phyloP scores from a whole-genome alignment of 2,329 filamentous ascomycete genomes.

The Elsinoe perseae region DNA sequence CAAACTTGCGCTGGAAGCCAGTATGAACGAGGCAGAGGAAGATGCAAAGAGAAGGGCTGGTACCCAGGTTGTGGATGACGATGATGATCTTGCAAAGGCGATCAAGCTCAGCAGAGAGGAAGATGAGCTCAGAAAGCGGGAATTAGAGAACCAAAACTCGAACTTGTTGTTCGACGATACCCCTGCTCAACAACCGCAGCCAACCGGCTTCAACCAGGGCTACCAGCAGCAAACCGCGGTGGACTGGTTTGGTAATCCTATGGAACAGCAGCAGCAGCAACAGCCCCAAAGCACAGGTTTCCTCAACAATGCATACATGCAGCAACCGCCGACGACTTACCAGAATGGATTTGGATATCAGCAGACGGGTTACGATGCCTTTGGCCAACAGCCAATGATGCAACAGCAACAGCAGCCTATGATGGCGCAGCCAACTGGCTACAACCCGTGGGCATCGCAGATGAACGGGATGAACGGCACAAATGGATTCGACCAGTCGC shows the following conservation, averaged over 20 bases:
- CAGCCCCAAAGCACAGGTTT: constrained; percentile 59
- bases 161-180: constrained; percentile 81
- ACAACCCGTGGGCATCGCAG: constrained; percentile 39
- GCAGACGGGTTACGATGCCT: constrained; percentile 57
- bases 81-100: constrained; percentile 88
- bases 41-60: constrained; percentile 64
- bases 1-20: constrained; percentile 82
- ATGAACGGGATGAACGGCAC: constrained; percentile 30
- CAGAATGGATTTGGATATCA: constrained; percentile 65
- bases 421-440: constrained; percentile 53
- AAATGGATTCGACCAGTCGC: constrained; percentile 53
- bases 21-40: constrained; percentile 90
- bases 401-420: constrained; percentile 45
- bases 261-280: constrained; percentile 61
- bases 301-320: constrained; percentile 58
- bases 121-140: constrained; percentile 76
- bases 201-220: constrained; percentile 88
- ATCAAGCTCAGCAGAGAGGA: constrained; percentile 93
- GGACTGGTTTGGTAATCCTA: constrained; percentile 94
- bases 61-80: constrained; percentile 42
- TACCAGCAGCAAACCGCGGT: constrained; percentile 96
- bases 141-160: constrained; percentile 80
- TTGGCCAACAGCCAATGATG: constrained; percentile 30
- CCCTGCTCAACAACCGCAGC: constrained; percentile 55
- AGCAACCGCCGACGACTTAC: constrained; percentile 54